These are phyloP conservation scores for Xylaria hypoxylon DNA, from an alignment of 2,329 filamentous ascomycete genomes.

Conservation along the genomic window DNA sequence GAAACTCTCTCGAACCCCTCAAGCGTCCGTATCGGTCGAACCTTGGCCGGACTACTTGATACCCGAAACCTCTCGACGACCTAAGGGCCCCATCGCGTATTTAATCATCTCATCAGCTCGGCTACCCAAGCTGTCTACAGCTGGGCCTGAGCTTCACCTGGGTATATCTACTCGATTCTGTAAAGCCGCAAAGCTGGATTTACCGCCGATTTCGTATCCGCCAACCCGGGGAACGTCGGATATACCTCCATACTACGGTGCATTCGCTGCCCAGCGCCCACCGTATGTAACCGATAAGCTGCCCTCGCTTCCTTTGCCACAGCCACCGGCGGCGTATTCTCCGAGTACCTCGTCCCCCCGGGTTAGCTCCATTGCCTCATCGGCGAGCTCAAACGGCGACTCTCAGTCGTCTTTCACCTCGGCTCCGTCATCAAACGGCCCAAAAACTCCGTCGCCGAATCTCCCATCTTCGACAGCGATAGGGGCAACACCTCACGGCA, in stretches of 20 bases:
- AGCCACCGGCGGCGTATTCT: slow-evolving; percentile 75
- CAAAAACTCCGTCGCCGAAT: slow-evolving; percentile 82
- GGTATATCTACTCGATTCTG: slow-evolving; percentile 46
- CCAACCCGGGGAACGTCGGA: slow-evolving; percentile 82
- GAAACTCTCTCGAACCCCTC: no score
- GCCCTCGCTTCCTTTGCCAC: slow-evolving; percentile 76
- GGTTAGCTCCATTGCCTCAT: slow-evolving; percentile 77
- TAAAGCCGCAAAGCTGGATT: slow-evolving; percentile 91
- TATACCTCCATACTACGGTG: slow-evolving; percentile 74
- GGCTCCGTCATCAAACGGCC: slow-evolving; percentile 69
- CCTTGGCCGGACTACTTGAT: no score
- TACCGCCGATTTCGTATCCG: slow-evolving; percentile 86
- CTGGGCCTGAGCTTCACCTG: slow-evolving; percentile 36
- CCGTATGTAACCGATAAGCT: slow-evolving; percentile 79
- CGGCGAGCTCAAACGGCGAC: slow-evolving; percentile 62
- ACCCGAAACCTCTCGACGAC: no score
- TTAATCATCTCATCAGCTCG: no score
- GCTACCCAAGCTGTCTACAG: slow-evolving; percentile 35
- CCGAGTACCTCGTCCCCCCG: slow-evolving; percentile 80
- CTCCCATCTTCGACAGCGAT: slow-evolving; percentile 64
- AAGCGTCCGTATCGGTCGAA: no score
- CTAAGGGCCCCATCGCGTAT: no score
- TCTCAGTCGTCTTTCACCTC: slow-evolving; percentile 68
- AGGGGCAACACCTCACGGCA: slow-evolving; percentile 55
- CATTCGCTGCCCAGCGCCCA: slow-evolving; percentile 72